A percentile compares a stretch with the other conserved stretches of the same genome.
These are phyloP conservation scores for Apiotrichum mycotoxinovorans DNA, from an alignment of 1,284 basidiomycete species.

Conservation along the genomic window DNA sequence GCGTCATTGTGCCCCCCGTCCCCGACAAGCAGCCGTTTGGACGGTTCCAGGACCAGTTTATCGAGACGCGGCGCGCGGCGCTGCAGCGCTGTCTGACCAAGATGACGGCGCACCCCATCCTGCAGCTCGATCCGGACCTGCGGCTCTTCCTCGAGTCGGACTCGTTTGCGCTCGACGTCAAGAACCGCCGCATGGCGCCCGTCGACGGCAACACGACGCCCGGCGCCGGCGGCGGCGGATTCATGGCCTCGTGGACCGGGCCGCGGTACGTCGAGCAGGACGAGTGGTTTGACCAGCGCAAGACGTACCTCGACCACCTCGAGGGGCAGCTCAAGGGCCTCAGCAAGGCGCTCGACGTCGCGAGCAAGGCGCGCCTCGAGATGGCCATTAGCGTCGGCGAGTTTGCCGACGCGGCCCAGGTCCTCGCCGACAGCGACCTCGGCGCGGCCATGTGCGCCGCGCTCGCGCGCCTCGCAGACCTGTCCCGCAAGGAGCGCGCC, in stretches of 20 bases:
- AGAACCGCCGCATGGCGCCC: conserved; percentile 36
- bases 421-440: conserved; percentile 69
- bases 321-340: conserved; percentile 83
- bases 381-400: conserved; percentile 65
- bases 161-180: conserved; percentile 72
- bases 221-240: conserved; percentile 52
- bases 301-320: conserved; percentile 77
- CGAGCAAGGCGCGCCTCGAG: conserved; percentile 75
- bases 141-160: conserved; percentile 84
- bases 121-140: conserved; percentile 78
- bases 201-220: conserved; percentile 6
- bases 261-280: conserved; percentile 88
- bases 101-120: conserved; percentile 79
- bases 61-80: conserved; percentile 73
- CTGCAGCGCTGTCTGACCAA: conserved; percentile 87
- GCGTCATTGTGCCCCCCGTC: conserved; percentile 92
- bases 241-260: conserved; percentile 74
- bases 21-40: conserved; percentile 92
- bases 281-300: conserved; percentile 94
- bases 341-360: conserved; percentile 76
- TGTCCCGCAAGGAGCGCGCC: conserved; percentile 68
- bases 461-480: conserved; percentile 65
- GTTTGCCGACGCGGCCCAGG: conserved; percentile 64
- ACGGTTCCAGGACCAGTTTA: conserved; percentile 82
- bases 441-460: conserved; percentile 67